These are phyloP conservation scores for Sungouiella thailandica DNA, from an alignment of 805 yeast species.

Conservation along the genomic window DNA sequence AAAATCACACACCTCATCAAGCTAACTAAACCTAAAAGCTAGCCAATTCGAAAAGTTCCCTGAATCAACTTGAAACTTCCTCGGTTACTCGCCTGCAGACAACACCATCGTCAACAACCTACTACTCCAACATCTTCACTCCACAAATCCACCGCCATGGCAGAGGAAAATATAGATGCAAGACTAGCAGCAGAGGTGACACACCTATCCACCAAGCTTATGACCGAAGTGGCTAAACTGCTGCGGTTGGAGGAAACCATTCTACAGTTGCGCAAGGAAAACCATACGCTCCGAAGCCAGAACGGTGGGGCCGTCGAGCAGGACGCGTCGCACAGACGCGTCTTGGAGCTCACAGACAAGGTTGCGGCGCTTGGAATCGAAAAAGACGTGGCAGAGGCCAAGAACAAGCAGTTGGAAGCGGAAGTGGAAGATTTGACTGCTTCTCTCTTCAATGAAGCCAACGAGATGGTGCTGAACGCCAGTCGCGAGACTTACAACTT, in stretches of 20 bases:
- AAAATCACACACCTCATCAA: no score
- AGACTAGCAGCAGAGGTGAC: conserved; percentile 54
- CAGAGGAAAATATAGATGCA: conserved; percentile 22
- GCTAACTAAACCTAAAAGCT: no score
- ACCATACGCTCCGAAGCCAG: conserved; percentile 4
- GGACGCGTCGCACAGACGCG: background rate
- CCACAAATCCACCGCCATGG: conserved; percentile 2
- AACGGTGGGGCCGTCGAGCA: background rate
- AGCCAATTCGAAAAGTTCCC: no score
- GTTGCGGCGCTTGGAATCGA: conserved; percentile 19
- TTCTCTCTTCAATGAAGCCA: conserved; percentile 78
- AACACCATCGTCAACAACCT: background rate
- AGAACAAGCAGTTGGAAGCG: conserved; percentile 53
- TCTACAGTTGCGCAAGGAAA: conserved; percentile 34
- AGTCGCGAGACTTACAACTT: conserved; percentile 58
- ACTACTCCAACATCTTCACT: background rate
- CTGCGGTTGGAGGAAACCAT: conserved; percentile 50
- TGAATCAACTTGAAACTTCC: no score
- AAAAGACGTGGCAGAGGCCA: conserved; percentile 50
- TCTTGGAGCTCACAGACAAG: background rate
- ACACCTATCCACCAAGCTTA: conserved; percentile 52
- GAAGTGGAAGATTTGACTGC: conserved; percentile 81
- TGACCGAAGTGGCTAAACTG: conserved; percentile 56
- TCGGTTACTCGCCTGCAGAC: no score
- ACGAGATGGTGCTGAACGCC: conserved; percentile 77